Evolutionary conservation across 352 stramenopile genomes (phyloP).

Genomic region (Stramenopiles sp.): DNA sequence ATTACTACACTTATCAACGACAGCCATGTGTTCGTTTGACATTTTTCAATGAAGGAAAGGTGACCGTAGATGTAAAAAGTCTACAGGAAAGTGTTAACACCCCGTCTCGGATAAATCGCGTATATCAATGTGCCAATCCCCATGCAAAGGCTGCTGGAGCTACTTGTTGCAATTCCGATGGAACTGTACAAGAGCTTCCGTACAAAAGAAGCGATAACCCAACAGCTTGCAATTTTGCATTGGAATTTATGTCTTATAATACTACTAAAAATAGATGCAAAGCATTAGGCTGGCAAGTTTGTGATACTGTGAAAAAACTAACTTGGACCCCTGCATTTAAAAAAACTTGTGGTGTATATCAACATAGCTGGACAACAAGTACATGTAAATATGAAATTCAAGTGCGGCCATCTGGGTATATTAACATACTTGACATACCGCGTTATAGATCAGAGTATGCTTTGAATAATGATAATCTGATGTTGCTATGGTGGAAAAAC

Average conservation of each 20-base stretch:
- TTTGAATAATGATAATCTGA: background rate
- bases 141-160: background rate
- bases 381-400: background rate
- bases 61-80: background rate
- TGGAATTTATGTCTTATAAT: background rate
- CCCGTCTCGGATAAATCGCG: background rate
- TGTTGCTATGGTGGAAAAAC: slow-evolving; percentile 4
- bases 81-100: too few species aligned
- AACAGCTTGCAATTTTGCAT: background rate
- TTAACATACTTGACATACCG: background rate
- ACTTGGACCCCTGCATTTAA: background rate
- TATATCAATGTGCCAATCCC: slow-evolving; percentile 13
- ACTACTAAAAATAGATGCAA: background rate
- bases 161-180: slow-evolving; percentile 13
- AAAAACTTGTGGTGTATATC: background rate
- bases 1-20: slow-evolving; percentile 37
- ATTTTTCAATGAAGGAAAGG: slow-evolving; percentile 19
- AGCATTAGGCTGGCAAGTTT: background rate
- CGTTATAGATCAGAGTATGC: background rate
- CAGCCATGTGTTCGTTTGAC: slow-evolving; percentile 19
- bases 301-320: background rate
- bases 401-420: background rate
- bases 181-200: background rate
- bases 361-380: background rate
- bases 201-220: background rate